phyloP scores from a whole-genome alignment of 2,329 filamentous ascomycete species.

The Xylariaceae sp. region DNA sequence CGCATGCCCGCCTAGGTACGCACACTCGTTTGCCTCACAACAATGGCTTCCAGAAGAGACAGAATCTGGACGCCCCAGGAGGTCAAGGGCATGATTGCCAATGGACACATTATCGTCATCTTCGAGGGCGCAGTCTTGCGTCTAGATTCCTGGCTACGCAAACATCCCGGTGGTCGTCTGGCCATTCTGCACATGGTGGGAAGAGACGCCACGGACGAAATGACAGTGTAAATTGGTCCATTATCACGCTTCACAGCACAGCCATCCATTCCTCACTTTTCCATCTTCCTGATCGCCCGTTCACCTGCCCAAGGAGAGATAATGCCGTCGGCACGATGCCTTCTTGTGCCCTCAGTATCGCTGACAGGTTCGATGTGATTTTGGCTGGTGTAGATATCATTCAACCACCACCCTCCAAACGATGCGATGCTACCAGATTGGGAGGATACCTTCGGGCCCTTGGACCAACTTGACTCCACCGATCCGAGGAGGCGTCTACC shows the following conservation, averaged over 20 bases:
- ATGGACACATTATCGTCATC: conserved; percentile 54
- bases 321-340: not conserved
- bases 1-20: too few species aligned
- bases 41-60: conserved; percentile 27
- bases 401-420: conserved; percentile 47
- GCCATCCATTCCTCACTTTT: not conserved
- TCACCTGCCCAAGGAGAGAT: not conserved
- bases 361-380: not conserved
- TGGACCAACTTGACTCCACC: conserved; percentile 59
- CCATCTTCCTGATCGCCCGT: not conserved
- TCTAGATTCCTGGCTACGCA: conserved; percentile 55
- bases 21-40: too few species aligned
- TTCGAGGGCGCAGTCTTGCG: conserved; percentile 51
- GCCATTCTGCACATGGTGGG: conserved; percentile 61
- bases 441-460: conserved; percentile 44
- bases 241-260: not conserved
- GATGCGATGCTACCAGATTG: conserved; percentile 60
- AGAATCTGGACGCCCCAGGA: conserved; percentile 40
- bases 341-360: not conserved
- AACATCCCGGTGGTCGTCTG: conserved; percentile 56
- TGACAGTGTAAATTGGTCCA: conserved; percentile 45
- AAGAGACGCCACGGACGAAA: conserved; percentile 56
- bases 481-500: conserved; percentile 48
- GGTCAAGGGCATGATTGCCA: conserved; percentile 50
- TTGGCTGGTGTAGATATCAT: conserved; percentile 48